These are phyloP conservation scores for Backusella luteola DNA, from an alignment of 192 early-diverging fungal species.

Conservation along the genomic window DNA sequence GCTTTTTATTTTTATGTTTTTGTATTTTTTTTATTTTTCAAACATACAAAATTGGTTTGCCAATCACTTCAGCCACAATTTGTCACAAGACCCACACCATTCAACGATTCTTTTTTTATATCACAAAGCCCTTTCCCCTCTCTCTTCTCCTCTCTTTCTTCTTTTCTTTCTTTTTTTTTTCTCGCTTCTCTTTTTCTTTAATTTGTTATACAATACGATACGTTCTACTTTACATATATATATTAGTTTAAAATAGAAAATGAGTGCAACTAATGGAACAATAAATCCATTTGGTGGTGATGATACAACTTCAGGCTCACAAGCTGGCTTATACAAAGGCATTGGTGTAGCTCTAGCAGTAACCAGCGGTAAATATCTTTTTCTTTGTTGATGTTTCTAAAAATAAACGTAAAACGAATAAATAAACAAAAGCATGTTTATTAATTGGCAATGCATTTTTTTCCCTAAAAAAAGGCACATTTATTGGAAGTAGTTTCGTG, in stretches of 20 bases:
- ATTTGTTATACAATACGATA: not conserved
- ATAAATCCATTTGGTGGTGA: conserved; percentile 8
- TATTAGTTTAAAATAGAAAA: not conserved
- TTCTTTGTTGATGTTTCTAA: not conserved
- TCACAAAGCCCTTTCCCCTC: not conserved
- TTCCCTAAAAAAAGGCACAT: conserved; percentile 54
- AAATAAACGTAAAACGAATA: not conserved
- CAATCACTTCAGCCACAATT: conserved; percentile 6
- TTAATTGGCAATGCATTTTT: not conserved
- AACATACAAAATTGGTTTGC: not conserved
- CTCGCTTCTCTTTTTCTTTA: not conserved
- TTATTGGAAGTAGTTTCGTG: conserved; percentile 93
- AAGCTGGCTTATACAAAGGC: conserved; percentile 49
- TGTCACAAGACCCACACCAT: not conserved
- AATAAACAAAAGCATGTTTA: not conserved
- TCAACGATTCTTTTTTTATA: not conserved
- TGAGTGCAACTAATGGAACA: conserved; percentile 17
- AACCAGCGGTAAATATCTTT: conserved; percentile 39
- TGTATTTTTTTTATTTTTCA: not conserved
- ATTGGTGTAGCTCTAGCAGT: conserved; percentile 86
- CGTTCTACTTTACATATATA: not conserved
- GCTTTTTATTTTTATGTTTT: not conserved
- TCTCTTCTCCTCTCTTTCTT: not conserved
- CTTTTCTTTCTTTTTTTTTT: not conserved
- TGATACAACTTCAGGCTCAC: not conserved